phyloP scores from a whole-genome alignment of 208 protist species.

The Acanthamoeba divionensis region DNA sequence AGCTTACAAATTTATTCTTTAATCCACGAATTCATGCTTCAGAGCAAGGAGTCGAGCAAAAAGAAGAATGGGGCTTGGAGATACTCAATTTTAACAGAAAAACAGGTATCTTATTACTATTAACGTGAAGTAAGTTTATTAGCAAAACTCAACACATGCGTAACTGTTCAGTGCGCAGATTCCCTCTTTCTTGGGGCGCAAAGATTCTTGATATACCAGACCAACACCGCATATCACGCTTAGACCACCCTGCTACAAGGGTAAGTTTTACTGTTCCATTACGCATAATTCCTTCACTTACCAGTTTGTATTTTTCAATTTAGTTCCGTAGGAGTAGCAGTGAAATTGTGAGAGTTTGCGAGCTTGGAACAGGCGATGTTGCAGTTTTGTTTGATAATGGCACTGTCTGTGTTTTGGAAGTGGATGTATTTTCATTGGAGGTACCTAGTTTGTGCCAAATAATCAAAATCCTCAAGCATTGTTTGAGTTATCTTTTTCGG shows the following conservation, averaged over 20 bases:
- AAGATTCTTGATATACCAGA: background rate
- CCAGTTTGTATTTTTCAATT: background rate
- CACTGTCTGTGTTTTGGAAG: conserved; percentile 6
- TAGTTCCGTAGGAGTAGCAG: background rate
- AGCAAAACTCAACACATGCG: background rate
- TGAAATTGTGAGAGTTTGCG: conserved; percentile 26
- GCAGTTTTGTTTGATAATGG: background rate
- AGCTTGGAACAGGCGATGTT: background rate
- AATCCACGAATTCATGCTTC: background rate
- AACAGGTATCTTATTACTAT: background rate
- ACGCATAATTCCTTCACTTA: background rate
- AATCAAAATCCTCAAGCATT: too few relatives aligned
- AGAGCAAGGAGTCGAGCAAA: background rate
- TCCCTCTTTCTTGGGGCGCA: conserved; percentile 20
- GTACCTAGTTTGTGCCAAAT: too few relatives aligned
- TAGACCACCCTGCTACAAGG: background rate
- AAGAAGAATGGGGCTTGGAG: background rate
- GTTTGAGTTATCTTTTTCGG: too few relatives aligned
- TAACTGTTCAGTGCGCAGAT: background rate
- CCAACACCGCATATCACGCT: background rate
- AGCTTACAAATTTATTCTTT: background rate
- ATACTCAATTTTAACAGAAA: background rate
- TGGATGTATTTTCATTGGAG: background rate
- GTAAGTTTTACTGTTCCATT: background rate
- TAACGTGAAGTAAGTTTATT: background rate